These are phyloP conservation scores for Dioscorea dumetorum DNA, from an alignment of 106 monocot genomes.

Conservation along the genomic window DNA sequence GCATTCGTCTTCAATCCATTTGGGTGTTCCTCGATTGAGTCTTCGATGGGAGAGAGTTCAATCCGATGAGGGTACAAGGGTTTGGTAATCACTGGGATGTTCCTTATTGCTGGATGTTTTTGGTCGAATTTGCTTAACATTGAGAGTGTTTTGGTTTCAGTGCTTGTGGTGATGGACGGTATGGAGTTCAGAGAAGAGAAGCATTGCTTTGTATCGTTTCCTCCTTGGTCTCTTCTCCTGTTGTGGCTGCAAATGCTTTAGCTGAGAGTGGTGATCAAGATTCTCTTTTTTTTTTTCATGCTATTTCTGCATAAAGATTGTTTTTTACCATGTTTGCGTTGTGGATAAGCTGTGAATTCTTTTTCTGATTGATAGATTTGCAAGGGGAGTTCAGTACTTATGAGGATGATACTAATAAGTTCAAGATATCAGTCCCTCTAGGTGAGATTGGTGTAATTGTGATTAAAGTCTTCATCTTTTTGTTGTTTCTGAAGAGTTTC, in stretches of 20 bases:
- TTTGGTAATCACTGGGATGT: neutral
- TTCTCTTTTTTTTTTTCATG: neutral
- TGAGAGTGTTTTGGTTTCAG: conserved; percentile 1
- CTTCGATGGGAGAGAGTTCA: neutral
- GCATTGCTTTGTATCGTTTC: conserved; percentile 31
- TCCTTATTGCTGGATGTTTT: neutral
- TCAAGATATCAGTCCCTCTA: conserved; percentile 53
- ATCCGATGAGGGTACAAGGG: neutral
- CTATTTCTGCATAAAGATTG: neutral
- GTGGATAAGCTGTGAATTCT: neutral
- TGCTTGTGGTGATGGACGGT: conserved; percentile 1
- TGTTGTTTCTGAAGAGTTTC: no score
- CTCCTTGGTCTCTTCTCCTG: conserved; percentile 29
- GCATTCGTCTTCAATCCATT: conserved; percentile 4
- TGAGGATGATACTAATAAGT: conserved; percentile 69
- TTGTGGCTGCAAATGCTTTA: conserved; percentile 14
- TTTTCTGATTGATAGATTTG: conserved; percentile 29
- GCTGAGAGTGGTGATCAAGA: conserved; percentile 27
- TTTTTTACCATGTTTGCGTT: neutral
- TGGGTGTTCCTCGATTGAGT: neutral
- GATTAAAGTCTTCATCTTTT: no score
- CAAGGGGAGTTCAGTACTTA: conserved; percentile 37
- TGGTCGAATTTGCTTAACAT: neutral
- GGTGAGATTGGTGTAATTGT: conserved; percentile 28
- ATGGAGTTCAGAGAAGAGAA: conserved; percentile 39